Evolutionary conservation across 306 rosid genomes (phyloP), one percentile per base, ranked within the genome.

Genomic region (Leucaena leucocephala): DNA sequence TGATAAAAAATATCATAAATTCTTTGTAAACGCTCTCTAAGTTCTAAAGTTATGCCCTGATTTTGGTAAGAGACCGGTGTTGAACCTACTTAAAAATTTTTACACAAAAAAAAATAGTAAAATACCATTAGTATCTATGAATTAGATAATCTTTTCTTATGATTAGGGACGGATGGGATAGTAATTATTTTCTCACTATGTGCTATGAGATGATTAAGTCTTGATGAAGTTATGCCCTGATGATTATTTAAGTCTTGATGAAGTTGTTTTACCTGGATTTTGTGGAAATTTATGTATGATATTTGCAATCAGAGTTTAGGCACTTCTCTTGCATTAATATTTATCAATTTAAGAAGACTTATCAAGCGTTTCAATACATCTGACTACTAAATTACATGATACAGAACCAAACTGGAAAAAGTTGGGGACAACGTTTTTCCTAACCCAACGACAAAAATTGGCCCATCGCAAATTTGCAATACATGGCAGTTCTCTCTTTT

Each of bases 381-480:
- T n/a, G 39, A 70, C 66, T 68, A 44, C 27, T 19, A 76, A 55
- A 17, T 72, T 65, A 76, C 38, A 77, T 66, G 81, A 75, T 75
- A 48, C 79, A 71, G 8, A 71, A 67, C 52, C 76, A 72, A 43
- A 65, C 34, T 1, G 38, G 65, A 65, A 59, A 36, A 44, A 52
- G 63, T 76, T 54, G 66, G 82, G 17, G 40, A 22, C 68, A 52
- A 27, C 49, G 10, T 5, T 13, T 5, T 57, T 76, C 62, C 45
- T 46, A 68, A 45, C 43, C 63, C 77, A 62, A 19, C 1, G 50
- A 10, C 34, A 71, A 38, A 12, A 38, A 54, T 2, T 69, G 75
- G 9, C 58, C 14, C 11, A n/a, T 54, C 1, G 27, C 27, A 27
- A 27, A 27, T 27, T 27, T 54, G 61, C 72, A 78, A 73, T 68